Base-by-base conservation (phyloP, 106 monocot species). In the Dioscorea zingiberensis region DNA sequence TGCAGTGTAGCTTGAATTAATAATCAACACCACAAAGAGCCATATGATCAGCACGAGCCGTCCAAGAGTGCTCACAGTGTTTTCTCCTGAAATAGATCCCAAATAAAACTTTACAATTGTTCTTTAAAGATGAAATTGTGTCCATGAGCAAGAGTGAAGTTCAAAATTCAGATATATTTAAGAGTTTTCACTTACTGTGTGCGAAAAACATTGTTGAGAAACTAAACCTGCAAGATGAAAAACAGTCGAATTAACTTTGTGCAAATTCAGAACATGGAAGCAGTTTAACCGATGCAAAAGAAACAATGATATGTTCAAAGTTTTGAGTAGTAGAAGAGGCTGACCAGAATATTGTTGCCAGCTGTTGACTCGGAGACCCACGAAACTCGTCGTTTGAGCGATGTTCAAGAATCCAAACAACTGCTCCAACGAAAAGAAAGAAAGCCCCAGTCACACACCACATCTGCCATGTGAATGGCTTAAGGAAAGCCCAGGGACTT, bases 191-290 rank as follows among this genome's bases (percentile, higher is more conserved):
- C 87, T 75, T 85, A 95, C 94, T 80, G 69, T 95, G 94, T n/a
- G 91, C 85, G 62, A 85, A 95, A 58, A 95, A 91, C 94, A 95
- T 95, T 46, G 94, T 95, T 44, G 94, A 95, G 78, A 91, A 91
- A 63, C 94, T 91, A 70, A 95, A 95, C 94, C 94, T 94, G 94
- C 72, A 84, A 76, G 12, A 67, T 44, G 25, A 64, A 48, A 71
- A 60, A n/a, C n/a, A n/a, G n/a, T n/a, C n/a, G n/a, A n/a, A n/a
- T n/a, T n/a, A n/a, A n/a, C n/a, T n/a, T n/a, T n/a, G n/a, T n/a
- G n/a, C n/a, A n/a, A n/a, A n/a, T n/a, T n/a, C n/a, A n/a, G n/a
- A n/a, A n/a, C n/a, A n/a, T n/a, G n/a, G n/a, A n/a, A n/a, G n/a
- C n/a, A n/a, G n/a, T n/a, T n/a, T n/a, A n/a, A n/a, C n/a, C n/a